Evolutionary conservation across 1,284 basidiomycete genomes (phyloP), one percentile per base, ranked within the genome.

Genomic region (Flammula alnicola): DNA sequence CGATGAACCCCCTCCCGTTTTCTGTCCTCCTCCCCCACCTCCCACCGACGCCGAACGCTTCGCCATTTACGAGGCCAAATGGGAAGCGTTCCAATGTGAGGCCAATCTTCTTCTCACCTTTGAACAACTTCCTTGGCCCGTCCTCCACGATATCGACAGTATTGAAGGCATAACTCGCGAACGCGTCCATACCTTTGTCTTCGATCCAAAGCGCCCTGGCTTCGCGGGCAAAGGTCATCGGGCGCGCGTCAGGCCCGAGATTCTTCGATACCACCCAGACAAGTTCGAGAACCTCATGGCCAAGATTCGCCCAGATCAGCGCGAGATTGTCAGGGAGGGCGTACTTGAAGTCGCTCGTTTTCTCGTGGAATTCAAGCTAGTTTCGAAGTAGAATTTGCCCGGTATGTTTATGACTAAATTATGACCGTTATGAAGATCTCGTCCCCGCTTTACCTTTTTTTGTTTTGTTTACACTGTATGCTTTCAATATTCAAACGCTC

Each of bases 111-210:
- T 41, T 0, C 51, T 72, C 40, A 37, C 57, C 12, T 65, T 69
- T 50, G 19, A n/a, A 22, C 63, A 74, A 38, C 58, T 81, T 49
- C 79, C 80, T 6, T 80, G 78, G 79, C 79, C 80, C 0, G 47
- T 73, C 26, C 60, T 78, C 19, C 38, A 44, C 9, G 31, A 54
- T 11, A 46, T 59, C 27, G 43, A 50, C 4, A 30, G 48, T 12
- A 58, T 63, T 3, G 60, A 63, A n/a, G 49, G 55, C 11, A 58
- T 67, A 41, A 59, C 58, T 11, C 12, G 48, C 3, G 35, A 49
- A 4, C 58, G 48, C 11, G 62, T 82, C 4, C 48, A 54, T 5
- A 52, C 62, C 26, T 81, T 80, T 59, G 33, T 80, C 22, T 63
- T 72, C 37, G 64, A 72, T 46, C 63, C 69, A 4, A 52, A 54